phyloP scores from a whole-genome alignment of 148 eudicot genomes.

The Camellia japonica region DNA sequence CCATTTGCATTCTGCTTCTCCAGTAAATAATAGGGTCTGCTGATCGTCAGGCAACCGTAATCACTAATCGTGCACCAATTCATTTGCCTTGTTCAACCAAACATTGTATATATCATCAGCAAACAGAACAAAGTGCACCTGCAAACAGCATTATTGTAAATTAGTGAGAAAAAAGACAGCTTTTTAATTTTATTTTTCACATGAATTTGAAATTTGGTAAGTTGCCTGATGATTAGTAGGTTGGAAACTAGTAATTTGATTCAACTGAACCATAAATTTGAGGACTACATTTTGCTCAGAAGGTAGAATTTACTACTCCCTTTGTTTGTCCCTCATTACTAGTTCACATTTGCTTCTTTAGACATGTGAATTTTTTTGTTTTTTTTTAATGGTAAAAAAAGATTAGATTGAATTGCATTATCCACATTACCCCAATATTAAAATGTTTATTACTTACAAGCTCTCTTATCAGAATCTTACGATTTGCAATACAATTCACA shows the following conservation, averaged over 20 bases:
- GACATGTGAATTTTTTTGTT: background rate
- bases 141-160: constrained; percentile 17
- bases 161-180: background rate
- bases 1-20: background rate
- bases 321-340: background rate
- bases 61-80: background rate
- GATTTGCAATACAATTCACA: too few relatives aligned
- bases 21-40: background rate
- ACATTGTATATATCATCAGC: constrained; percentile 65
- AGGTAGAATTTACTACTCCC: background rate
- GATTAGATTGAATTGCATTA: too few relatives aligned
- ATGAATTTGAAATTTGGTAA: background rate
- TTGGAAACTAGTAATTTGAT: background rate
- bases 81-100: constrained; percentile 69
- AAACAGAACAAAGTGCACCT: constrained; percentile 89
- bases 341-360: background rate
- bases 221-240: background rate
- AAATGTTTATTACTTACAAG: background rate
- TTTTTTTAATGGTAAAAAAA: background rate
- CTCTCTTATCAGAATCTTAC: too few relatives aligned
- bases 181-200: background rate
- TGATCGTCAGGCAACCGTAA: too few relatives aligned
- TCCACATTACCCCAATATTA: background rate
- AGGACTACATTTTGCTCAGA: background rate
- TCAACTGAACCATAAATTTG: background rate